A percentile compares a stretch with the other conserved stretches of the same genome.
Conservation (phyloP, 139 green algal genomes). For the Dunaliella primolecta region DNA sequence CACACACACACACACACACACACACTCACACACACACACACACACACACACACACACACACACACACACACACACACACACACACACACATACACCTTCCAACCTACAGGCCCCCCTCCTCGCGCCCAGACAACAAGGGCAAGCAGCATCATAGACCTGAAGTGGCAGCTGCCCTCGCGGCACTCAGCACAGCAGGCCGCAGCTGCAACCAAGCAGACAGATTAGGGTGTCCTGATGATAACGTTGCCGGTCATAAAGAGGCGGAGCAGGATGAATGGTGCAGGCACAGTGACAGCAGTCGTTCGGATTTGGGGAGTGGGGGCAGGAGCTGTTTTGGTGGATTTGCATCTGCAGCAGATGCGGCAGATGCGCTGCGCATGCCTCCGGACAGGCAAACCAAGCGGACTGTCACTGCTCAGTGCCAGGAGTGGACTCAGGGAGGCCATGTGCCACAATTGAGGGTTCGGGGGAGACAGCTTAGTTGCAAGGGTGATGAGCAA, state of each 20-base stretch:
- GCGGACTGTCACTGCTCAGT: not conserved
- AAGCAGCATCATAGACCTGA: not conserved
- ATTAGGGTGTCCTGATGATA: not conserved
- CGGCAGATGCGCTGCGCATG: not conserved
- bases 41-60: not conserved
- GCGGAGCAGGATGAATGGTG: not conserved
- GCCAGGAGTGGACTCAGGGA: not conserved
- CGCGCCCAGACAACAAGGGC: not conserved
- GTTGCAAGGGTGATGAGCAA: not conserved
- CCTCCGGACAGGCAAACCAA: not conserved
- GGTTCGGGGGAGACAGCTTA: not conserved
- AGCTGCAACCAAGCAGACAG: not conserved
- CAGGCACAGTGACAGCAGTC: not conserved
- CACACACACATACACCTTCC: not conserved
- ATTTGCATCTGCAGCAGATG: not conserved
- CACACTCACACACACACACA: slow-evolving; percentile 10
- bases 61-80: not conserved
- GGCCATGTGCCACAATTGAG: not conserved
- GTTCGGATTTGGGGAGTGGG: too few relatives aligned
- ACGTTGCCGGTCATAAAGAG: not conserved
- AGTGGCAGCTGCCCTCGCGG: not conserved
- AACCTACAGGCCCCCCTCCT: not conserved
- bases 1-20: too few relatives aligned
- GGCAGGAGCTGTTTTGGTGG: not conserved
- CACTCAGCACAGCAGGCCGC: not conserved